Evolutionary conservation across 495 filamentous ascomycete species (phyloP), one percentile per base, ranked within the genome.

Genomic region (Chaetomidium leptoderma): DNA sequence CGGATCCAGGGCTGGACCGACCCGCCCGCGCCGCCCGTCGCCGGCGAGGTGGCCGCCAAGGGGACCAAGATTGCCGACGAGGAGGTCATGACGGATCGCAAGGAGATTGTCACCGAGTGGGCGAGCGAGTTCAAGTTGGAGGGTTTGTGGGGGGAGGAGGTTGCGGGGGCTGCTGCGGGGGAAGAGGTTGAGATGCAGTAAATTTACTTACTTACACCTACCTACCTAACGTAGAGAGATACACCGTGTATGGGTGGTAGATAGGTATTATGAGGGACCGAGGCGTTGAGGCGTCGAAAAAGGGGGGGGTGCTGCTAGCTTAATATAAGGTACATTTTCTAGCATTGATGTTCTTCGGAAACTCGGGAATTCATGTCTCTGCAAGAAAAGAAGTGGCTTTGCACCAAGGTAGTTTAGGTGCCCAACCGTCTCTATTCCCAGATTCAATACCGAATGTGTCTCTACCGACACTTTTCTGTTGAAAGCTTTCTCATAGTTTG

Each of bases 71-170:
- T 32, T 69, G 63, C 56, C 60, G 56, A 60, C 24, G 71, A 72
- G 19, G 69, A 62, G 56, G 63, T 64, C 6, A 74, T 76, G 50
- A 72, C 76, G n/a, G 90, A 92, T 66, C 85, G 86, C 66, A 91
- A 91, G 72, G 81, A 87, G 72, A 87, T 98, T 62, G 93, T 97
- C 17, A 88, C 84, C 19, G 85, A 93, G 71, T 97, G 93, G 95
- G 90, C 92, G 4, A 82, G 86, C 70, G 95, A 97, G 74, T 97
- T 98, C 72, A 91, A 92, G 77, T 79, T 98, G 33, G 93, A 97
- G 65, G 93, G 91, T 0, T 69, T 98, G n/a, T 95, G 89, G 87
- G 89, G 87, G 2, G 83, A 88, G 57, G 72, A 69, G 29, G 66
- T 64, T 39, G 66, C 48, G 27, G 70, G 70, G 66, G 43, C 33